Conservation (phyloP, 768 basidiomycete species). For the Imleria badia region DNA sequence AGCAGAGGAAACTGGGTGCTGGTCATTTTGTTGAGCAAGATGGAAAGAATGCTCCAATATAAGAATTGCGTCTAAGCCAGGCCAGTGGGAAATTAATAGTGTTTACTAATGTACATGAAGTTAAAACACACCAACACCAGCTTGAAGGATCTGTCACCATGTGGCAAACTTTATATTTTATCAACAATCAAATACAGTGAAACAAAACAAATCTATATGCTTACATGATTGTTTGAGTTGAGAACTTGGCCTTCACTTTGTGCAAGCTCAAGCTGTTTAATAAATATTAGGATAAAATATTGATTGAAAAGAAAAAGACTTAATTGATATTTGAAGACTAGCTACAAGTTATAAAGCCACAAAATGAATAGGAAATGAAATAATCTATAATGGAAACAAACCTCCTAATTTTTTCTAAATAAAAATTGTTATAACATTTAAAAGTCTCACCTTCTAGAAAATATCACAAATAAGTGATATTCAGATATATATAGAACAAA, state of each 20-base stretch:
- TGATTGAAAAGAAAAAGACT: background rate
- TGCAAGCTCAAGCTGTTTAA: no score
- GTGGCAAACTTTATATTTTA: no score
- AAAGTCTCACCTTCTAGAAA: background rate
- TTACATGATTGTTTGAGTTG: no score
- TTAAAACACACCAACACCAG: background rate
- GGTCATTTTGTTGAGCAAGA: background rate
- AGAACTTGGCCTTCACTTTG: no score
- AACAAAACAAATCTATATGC: no score
- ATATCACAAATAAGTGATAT: background rate
- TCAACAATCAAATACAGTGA: no score
- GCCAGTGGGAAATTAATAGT: background rate
- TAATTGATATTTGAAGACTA: background rate
- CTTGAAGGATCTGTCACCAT: background rate
- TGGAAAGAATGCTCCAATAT: background rate
- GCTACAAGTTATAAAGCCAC: background rate
- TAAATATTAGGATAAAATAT: background rate
- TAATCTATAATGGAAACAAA: background rate
- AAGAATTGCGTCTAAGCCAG: background rate
- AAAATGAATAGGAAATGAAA: background rate
- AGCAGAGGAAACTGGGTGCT: background rate
- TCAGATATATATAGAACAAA: background rate
- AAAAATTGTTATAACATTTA: background rate
- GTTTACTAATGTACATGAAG: background rate
- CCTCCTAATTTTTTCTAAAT: background rate